A percentile compares a stretch with the other conserved stretches of the same genome.
These are phyloP conservation scores for Elsinoe fawcettii DNA, from an alignment of 2,329 filamentous ascomycete genomes.

Conservation along the genomic window DNA sequence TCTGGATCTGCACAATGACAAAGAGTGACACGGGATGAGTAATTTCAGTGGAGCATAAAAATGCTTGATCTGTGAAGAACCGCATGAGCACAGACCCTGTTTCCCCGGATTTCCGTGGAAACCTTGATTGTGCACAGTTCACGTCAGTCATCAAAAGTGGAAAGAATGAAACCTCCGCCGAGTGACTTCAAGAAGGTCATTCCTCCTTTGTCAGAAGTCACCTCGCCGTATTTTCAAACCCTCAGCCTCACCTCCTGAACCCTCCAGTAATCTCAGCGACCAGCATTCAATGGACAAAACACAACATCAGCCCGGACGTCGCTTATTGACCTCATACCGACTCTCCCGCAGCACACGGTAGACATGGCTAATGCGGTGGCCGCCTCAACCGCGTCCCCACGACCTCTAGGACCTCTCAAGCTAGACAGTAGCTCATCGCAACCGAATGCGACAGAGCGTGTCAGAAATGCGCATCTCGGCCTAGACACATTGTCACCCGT, in stretches of 20 bases:
- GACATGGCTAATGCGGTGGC: slow-evolving; percentile 13
- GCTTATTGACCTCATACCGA: neutral
- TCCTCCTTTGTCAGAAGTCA: slow-evolving; percentile 4
- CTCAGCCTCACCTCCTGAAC: neutral
- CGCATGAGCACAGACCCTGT: slow-evolving; percentile 4
- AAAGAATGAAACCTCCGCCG: slow-evolving; percentile 9
- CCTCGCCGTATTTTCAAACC: neutral
- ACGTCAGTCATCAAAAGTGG: slow-evolving; percentile 7
- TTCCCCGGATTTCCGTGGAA: slow-evolving; percentile 7
- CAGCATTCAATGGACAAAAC: slow-evolving; percentile 8
- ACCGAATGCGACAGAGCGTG: neutral
- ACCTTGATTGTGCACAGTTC: neutral
- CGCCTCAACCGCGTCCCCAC: neutral
- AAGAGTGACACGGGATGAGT: neutral
- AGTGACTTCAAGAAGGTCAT: slow-evolving; percentile 11
- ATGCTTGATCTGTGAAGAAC: slow-evolving; percentile 3
- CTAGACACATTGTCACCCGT: slow-evolving; percentile 72
- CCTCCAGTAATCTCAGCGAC: neutral
- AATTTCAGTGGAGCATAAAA: slow-evolving; percentile 9
- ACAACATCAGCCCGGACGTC: neutral
- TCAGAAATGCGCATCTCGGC: slow-evolving; percentile 38
- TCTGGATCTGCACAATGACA: neutral
- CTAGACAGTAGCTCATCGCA: neutral
- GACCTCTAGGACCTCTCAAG: neutral
- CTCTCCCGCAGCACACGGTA: neutral